Evolutionary conservation across 2,329 filamentous ascomycete species (phyloP).

Genomic region (Aureobasidium sp.): DNA sequence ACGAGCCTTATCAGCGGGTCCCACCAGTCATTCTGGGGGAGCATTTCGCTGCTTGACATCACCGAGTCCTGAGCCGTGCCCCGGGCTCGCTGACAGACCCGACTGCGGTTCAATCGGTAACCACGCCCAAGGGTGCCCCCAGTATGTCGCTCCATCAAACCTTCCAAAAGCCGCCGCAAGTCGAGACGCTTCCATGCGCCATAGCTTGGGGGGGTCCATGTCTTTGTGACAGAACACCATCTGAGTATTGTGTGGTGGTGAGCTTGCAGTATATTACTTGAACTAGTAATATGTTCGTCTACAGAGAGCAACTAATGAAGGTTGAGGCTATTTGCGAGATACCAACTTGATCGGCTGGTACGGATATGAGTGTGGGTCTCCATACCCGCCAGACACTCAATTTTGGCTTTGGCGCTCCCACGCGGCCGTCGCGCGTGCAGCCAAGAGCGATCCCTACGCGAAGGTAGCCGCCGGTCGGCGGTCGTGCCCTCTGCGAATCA

Average conservation of each 20-base stretch:
- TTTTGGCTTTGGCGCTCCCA: constrained; percentile 2
- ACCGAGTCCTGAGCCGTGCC: constrained; percentile 4
- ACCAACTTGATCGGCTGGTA: not conserved
- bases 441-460: constrained; percentile 5
- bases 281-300: not conserved
- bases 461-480: constrained; percentile 4
- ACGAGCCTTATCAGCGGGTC: constrained; percentile 9
- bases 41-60: constrained; percentile 6
- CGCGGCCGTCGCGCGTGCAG: constrained; percentile 3
- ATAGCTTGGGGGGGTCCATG: not conserved
- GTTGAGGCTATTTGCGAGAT: not conserved
- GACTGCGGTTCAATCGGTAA: constrained; percentile 1
- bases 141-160: not conserved
- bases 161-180: not conserved
- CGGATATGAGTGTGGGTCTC: not conserved
- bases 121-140: not conserved
- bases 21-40: not conserved
- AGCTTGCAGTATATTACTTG: not conserved
- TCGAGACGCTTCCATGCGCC: constrained; percentile 4
- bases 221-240: not conserved
- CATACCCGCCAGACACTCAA: not conserved
- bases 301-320: not conserved
- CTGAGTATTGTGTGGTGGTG: not conserved
- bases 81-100: constrained; percentile 4
- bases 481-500: not conserved